Conservation (phyloP, 2,329 filamentous ascomycete genomes). For the Coniochaeta hoffmannii region DNA sequence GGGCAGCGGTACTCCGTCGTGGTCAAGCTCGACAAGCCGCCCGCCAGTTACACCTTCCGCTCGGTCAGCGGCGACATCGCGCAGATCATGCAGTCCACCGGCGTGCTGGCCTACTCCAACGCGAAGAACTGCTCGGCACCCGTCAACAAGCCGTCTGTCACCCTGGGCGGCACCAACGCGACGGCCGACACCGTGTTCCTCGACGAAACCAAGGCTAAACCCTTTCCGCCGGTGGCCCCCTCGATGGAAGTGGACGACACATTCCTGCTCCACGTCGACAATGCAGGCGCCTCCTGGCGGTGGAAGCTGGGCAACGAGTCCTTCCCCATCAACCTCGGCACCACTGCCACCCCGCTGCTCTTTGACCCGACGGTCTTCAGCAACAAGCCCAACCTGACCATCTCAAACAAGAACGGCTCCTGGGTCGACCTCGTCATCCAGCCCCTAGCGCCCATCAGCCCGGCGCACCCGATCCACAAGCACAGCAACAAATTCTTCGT, state of each 20-base stretch:
- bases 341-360: conserved; percentile 5
- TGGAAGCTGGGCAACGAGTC: conserved; percentile 17
- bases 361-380: conserved; percentile 1
- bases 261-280: conserved; percentile 18
- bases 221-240: not conserved
- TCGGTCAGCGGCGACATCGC: conserved; percentile 11
- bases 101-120: conserved; percentile 7
- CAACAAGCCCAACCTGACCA: conserved; percentile 3
- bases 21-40: conserved; percentile 29
- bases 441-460: not conserved
- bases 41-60: conserved; percentile 28
- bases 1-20: conserved; percentile 32
- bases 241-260: not conserved
- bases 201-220: not conserved
- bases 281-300: conserved; percentile 19
- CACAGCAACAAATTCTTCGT: conserved; percentile 37
- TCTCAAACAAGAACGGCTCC: conserved; percentile 18
- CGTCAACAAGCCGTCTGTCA: not conserved
- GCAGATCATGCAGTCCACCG: conserved; percentile 12
- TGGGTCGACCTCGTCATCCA: conserved; percentile 33
- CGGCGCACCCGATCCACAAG: conserved; percentile 31
- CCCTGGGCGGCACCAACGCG: not conserved
- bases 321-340: not conserved
- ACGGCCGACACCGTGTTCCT: not conserved
- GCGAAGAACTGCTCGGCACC: conserved; percentile 3